A percentile compares a stretch with the other conserved stretches of the same genome.
phyloP scores from a whole-genome alignment of 805 yeast species.

The Cyberlindnera maritima region DNA sequence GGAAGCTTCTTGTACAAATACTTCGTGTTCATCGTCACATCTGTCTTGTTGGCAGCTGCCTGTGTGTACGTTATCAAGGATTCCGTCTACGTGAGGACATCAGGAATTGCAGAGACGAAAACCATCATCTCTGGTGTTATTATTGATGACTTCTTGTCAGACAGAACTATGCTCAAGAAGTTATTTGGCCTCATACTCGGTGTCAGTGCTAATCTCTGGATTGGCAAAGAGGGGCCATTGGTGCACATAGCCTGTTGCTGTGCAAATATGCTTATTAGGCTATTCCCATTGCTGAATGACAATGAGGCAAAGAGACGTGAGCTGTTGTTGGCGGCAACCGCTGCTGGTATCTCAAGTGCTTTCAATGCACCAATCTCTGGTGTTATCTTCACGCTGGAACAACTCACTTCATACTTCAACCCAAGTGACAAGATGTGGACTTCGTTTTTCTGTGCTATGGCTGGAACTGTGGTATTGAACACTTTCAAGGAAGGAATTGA shows the following conservation, averaged over 20 bases:
- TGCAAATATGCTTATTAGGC: conserved; percentile 37
- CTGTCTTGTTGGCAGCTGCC: conserved; percentile 37
- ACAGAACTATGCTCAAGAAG: conserved; percentile 52
- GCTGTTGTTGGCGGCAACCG: conserved; percentile 68
- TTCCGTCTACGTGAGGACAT: conserved; percentile 41
- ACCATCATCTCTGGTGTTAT: conserved; percentile 65
- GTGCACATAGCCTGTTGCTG: conserved; percentile 75
- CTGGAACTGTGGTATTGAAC: conserved; percentile 62
- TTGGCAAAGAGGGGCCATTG: conserved; percentile 85
- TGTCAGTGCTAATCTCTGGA: conserved; percentile 76
- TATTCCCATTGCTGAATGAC: conserved; percentile 29
- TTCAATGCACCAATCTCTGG: conserved; percentile 90
- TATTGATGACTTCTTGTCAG: conserved; percentile 49
- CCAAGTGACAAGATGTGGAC: conserved; percentile 75
- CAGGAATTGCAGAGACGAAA: conserved; percentile 77
- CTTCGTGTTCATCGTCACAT: conserved; percentile 35
- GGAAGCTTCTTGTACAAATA: conserved; percentile 32
- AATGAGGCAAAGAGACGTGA: conserved; percentile 67
- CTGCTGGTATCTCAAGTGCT: conserved; percentile 83
- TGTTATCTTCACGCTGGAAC: conserved; percentile 73
- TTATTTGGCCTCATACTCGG: conserved; percentile 57
- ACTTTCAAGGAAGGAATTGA: conserved; percentile 45
- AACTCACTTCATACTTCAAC: conserved; percentile 59
- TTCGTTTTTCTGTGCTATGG: conserved; percentile 75
- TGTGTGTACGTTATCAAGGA: conserved; percentile 32